Evolutionary conservation across 345 rosid genomes (phyloP).

Genomic region (Rubroshorea leprosula): DNA sequence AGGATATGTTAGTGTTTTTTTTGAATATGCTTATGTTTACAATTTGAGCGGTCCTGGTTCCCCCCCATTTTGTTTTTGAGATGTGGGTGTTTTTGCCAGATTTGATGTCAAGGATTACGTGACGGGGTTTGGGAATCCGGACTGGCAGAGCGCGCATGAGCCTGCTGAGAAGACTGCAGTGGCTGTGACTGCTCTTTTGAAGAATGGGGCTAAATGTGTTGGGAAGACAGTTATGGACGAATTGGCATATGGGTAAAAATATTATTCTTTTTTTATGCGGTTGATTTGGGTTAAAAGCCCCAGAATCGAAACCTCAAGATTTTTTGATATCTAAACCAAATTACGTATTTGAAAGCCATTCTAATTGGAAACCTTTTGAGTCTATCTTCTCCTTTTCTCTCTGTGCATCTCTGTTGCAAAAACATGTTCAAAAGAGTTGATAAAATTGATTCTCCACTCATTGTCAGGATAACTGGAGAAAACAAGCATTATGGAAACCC

Average conservation of each 20-base stretch:
- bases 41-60: slow-evolving; percentile 5
- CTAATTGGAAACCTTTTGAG: too few relatives aligned
- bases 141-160: slow-evolving; percentile 74
- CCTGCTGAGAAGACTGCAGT: slow-evolving; percentile 65
- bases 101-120: slow-evolving; percentile 72
- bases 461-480: slow-evolving; percentile 64
- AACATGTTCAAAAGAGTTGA: not conserved
- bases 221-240: slow-evolving; percentile 86
- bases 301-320: not conserved
- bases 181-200: slow-evolving; percentile 59
- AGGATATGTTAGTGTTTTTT: slow-evolving; percentile 51
- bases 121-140: slow-evolving; percentile 82
- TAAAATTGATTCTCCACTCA: slow-evolving; percentile 8
- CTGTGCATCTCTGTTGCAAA: not conserved
- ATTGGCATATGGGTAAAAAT: slow-evolving; percentile 65
- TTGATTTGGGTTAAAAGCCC: not conserved
- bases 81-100: slow-evolving; percentile 33
- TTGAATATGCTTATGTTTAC: not conserved
- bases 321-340: too few relatives aligned
- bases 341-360: too few relatives aligned
- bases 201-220: slow-evolving; percentile 86
- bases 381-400: not conserved
- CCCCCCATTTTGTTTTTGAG: not conserved
- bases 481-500: slow-evolving; percentile 86
- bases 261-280: not conserved